Base-by-base conservation (phyloP, 2,329 filamentous ascomycete genomes). In the Grosmannia serpens region DNA sequence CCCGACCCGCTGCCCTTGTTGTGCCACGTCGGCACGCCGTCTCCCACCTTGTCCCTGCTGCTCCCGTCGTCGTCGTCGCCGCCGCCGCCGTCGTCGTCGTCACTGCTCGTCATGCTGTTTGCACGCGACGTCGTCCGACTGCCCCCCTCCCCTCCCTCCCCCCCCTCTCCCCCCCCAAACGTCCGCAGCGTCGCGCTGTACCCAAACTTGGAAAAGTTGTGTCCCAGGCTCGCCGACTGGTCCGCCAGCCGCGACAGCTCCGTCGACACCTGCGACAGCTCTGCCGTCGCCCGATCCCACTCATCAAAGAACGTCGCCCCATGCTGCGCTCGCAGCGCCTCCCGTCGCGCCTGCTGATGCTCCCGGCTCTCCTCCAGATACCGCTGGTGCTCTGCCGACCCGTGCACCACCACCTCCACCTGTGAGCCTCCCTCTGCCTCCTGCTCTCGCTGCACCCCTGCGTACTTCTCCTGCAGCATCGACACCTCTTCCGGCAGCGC, bases 141-240 rank as follows among this genome's bases (percentile, higher is more conserved):
- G 24, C 58, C 44, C 29, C 41, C 22, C 8, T 5, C 24, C 8
- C 38, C 29, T n/a, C 41, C 29, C 6, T 17, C 41, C 15, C 63
- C 65, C 3, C 73, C 69, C 63, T 72, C 52, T 11, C 26, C 60
- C 2, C 24, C 60, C 15, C 58, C 62, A 56, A 60, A 79, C 57
- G 76, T 79, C 58, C 81, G 72, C 56, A 86, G 69, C 66, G 80
- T 76, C 31, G 82, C 81, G 54, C 74, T 75, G 65, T 84, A 86
- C 1, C 84, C 83, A 70, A 83, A 86, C 65, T 81, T 82, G 58
- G 75, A 76, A 66, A 86, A 86, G 65, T 80, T 85, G 38, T 81
- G 80, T 64, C 81, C 79, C 26, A 86, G 70, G 22, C 77, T 65
- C 64, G 63, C 62, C 51, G 59, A 58, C 35, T 82, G 78, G 59